Evolutionary conservation across 2,329 filamentous ascomycete genomes (phyloP).

Genomic region (Claviceps sorghi): DNA sequence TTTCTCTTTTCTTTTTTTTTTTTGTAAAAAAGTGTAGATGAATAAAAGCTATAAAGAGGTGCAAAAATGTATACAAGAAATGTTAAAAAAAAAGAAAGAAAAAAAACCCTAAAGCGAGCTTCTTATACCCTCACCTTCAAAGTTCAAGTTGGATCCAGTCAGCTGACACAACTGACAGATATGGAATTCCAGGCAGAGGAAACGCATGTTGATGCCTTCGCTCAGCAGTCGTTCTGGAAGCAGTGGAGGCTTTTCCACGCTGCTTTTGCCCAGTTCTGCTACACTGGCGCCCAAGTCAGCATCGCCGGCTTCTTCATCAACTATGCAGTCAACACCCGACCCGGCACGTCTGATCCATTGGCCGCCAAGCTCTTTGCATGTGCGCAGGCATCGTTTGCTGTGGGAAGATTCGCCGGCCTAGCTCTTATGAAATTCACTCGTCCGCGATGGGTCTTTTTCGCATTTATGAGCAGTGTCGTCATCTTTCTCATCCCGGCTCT

Average conservation of each 20-base stretch:
- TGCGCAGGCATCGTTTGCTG: slow-evolving; percentile 57
- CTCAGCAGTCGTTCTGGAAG: slow-evolving; percentile 49
- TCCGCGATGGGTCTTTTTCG: slow-evolving; percentile 53
- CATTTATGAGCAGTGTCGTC: slow-evolving; percentile 49
- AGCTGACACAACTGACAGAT: slow-evolving; percentile 28
- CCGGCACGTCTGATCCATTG: slow-evolving; percentile 31
- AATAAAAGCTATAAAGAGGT: too few species aligned
- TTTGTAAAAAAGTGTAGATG: too few species aligned
- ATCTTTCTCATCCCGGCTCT: slow-evolving; percentile 43
- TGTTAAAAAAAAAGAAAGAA: too few species aligned
- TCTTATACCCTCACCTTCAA: not conserved
- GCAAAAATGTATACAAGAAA: too few species aligned
- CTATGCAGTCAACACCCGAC: slow-evolving; percentile 48
- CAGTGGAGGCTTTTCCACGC: slow-evolving; percentile 67
- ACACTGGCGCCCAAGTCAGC: slow-evolving; percentile 56
- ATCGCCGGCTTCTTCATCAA: slow-evolving; percentile 60
- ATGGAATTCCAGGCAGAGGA: slow-evolving; percentile 47
- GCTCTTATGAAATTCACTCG: slow-evolving; percentile 51
- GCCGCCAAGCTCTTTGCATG: slow-evolving; percentile 58
- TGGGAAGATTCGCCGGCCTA: slow-evolving; percentile 56
- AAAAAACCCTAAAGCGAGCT: too few species aligned
- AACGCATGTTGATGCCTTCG: slow-evolving; percentile 31
- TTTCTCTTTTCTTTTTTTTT: too few species aligned
- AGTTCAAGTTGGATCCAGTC: not conserved
- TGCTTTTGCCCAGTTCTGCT: slow-evolving; percentile 63